Conservation (phyloP, 2,329 filamentous ascomycete genomes). For the Sarocladium oryzae region DNA sequence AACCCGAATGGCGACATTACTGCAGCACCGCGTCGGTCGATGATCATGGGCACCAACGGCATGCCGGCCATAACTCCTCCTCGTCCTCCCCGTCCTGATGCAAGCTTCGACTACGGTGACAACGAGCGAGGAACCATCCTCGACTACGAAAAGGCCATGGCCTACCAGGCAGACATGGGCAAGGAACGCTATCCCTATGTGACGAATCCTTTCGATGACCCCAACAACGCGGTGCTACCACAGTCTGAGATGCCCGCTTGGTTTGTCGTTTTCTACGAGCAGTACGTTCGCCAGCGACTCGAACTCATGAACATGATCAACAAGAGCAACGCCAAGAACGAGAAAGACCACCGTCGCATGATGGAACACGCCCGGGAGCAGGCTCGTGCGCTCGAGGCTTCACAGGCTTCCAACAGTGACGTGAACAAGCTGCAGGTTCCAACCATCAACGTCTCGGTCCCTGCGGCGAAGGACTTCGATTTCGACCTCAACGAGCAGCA, state of each 20-base stretch:
- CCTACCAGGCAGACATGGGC: constrained; percentile 17
- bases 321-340: constrained; percentile 13
- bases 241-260: constrained; percentile 47
- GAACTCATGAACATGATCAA: constrained; percentile 51
- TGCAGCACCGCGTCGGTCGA: constrained; percentile 7
- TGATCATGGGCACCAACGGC: neutral
- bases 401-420: constrained; percentile 15
- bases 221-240: constrained; percentile 19
- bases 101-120: constrained; percentile 4
- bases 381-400: neutral
- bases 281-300: constrained; percentile 54
- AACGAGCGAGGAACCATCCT: constrained; percentile 13
- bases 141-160: constrained; percentile 34
- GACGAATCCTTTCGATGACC: constrained; percentile 19
- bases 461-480: constrained; percentile 13
- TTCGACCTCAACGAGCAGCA: constrained; percentile 34
- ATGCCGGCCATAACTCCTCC: constrained; percentile 16
- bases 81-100: constrained; percentile 23
- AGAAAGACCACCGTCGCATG: constrained; percentile 20
- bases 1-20: constrained; percentile 39
- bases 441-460: constrained; percentile 2
- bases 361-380: constrained; percentile 7
- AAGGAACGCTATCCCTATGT: constrained; percentile 25
- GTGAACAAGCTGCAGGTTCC: constrained; percentile 6
- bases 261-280: constrained; percentile 58